Conservation (phyloP, 2,329 filamentous ascomycete genomes). For the Apiospora marii region DNA sequence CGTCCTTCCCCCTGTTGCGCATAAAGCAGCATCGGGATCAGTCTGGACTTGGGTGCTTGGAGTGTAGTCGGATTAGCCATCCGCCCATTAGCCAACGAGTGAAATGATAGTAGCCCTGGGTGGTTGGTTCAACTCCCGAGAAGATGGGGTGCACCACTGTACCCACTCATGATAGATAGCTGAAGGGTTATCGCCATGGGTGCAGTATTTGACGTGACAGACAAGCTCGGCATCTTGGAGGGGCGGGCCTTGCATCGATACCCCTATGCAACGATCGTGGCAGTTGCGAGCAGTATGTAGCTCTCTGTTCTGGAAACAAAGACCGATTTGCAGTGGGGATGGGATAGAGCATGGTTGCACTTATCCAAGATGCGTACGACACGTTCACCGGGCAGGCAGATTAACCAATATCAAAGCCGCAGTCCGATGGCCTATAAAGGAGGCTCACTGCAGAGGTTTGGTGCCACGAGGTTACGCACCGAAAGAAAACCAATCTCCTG, state of each 20-base stretch:
- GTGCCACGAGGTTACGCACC: slow-evolving; percentile 10
- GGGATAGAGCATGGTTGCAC: slow-evolving; percentile 4
- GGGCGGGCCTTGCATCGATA: not conserved
- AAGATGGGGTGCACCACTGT: not conserved
- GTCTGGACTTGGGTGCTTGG: slow-evolving; percentile 14
- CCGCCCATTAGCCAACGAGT: not conserved
- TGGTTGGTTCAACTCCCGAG: slow-evolving; percentile 9
- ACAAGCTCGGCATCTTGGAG: not conserved
- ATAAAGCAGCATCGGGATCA: slow-evolving; percentile 34
- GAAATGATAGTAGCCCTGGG: not conserved
- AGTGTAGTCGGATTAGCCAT: slow-evolving; percentile 12
- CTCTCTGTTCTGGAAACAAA: not conserved
- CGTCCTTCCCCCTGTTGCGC: slow-evolving; percentile 32
- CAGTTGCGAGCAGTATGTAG: not conserved
- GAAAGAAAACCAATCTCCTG: not conserved
- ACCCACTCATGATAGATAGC: not conserved
- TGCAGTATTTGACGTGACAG: not conserved
- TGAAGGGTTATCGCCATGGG: not conserved
- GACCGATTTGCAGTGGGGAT: not conserved
- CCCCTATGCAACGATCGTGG: no score
- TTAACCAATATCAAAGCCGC: not conserved
- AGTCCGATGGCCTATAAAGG: not conserved
- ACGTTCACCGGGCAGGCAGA: not conserved
- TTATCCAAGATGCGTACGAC: not conserved
- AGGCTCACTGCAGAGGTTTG: slow-evolving; percentile 9